Evolutionary conservation across 2,329 filamentous ascomycete genomes (phyloP).

Genomic region (Aureobasidium sp.): DNA sequence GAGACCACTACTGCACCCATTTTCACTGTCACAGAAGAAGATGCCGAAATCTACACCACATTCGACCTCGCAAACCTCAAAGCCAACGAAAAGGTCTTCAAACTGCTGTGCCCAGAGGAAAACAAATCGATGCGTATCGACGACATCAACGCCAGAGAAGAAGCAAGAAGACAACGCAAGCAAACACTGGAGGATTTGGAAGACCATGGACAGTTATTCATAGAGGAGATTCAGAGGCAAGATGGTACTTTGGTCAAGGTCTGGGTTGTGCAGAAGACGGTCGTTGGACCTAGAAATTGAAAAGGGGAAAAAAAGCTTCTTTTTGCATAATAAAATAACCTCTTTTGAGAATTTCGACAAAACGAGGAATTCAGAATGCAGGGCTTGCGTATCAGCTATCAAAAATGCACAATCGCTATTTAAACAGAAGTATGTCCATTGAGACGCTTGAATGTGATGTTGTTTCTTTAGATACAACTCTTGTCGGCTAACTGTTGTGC

Average conservation of each 20-base stretch:
- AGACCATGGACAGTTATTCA: background rate
- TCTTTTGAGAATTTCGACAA: too few relatives aligned
- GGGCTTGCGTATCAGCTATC: background rate
- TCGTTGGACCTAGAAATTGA: conserved; percentile 11
- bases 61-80: conserved; percentile 4
- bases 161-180: background rate
- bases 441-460: too few relatives aligned
- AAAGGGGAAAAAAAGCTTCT: too few relatives aligned
- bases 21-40: background rate
- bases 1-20: background rate
- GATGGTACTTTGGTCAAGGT: background rate
- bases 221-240: background rate
- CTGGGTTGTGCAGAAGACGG: background rate
- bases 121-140: background rate
- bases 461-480: too few relatives aligned
- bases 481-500: too few relatives aligned
- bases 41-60: conserved; percentile 1
- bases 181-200: background rate
- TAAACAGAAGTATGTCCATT: too few relatives aligned
- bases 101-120: background rate
- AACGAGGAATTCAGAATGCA: background rate
- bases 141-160: background rate
- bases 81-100: background rate
- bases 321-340: too few relatives aligned
- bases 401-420: too few relatives aligned